Evolutionary conservation across 1,284 basidiomycete genomes (phyloP).

Genomic region (Cryptococcus jaspeensis): DNA sequence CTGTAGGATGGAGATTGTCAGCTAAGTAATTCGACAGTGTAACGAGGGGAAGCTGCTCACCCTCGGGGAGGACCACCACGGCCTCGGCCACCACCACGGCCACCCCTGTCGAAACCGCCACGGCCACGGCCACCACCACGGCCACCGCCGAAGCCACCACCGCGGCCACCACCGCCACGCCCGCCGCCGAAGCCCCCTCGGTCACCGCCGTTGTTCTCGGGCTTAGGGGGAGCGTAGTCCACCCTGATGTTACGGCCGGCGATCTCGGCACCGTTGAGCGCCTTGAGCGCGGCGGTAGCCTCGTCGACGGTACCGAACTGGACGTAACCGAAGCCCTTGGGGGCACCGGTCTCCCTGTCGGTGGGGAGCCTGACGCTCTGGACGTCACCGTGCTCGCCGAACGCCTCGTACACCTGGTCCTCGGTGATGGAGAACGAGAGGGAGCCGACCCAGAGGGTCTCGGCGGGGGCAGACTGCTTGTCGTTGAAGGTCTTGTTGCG

Average conservation of each 20-base stretch:
- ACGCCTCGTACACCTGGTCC: conserved; percentile 87
- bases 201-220: conserved; percentile 59
- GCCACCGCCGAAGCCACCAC: conserved; percentile 49
- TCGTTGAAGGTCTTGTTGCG: conserved; percentile 78
- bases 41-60: conserved; percentile 19
- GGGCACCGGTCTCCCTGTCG: conserved; percentile 83
- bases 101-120: conserved; percentile 50
- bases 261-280: conserved; percentile 70
- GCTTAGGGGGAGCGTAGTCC: conserved; percentile 87
- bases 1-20: conserved; percentile 15
- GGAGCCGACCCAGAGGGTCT: conserved; percentile 87
- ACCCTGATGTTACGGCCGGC: conserved; percentile 79
- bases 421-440: conserved; percentile 78
- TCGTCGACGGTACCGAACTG: conserved; percentile 80
- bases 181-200: conserved; percentile 54
- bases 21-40: not conserved
- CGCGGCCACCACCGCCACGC: conserved; percentile 45
- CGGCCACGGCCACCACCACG: conserved; percentile 30
- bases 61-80: conserved; percentile 44
- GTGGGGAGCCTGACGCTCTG: conserved; percentile 89
- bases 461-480: conserved; percentile 65
- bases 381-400: conserved; percentile 85
- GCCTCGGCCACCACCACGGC: conserved; percentile 40
- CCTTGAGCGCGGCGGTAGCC: conserved; percentile 77
- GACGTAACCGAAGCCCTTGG: conserved; percentile 97